Evolutionary conservation across 345 rosid genomes (phyloP), one percentile per base, ranked within the genome.

Genomic region (Camelina laxa): DNA sequence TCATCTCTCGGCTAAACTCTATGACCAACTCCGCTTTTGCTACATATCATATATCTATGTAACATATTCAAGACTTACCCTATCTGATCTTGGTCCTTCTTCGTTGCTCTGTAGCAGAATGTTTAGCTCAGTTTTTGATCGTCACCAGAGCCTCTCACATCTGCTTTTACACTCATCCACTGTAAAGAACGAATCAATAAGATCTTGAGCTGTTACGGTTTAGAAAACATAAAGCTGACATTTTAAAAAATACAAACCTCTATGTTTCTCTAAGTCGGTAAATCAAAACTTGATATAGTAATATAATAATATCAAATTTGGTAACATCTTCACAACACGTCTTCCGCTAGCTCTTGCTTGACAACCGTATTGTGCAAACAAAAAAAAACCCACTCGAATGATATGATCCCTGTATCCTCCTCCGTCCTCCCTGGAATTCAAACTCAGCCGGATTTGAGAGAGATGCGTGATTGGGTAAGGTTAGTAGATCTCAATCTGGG

Each of bases 61-160:
- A n/a, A n/a, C 31, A 33, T 45, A 44, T 27, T 49, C 53, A 36
- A 39, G 19, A 65, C 83, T 82, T 73, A 82, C 97, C 97, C 98
- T 86, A 81, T 96, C 96, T 96, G 74, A 96, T 96, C 83, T 96
- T 96, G 85, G 98, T 92, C 79, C 99, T 87, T 69, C 99, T 76
- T 22, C 97, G 89, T 81, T 96, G 98, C 82, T 96, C 98, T 0
- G 99, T 96, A 6, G 98, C 95, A 47, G 99, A 96, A 83, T 96
- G 99, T 81, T 96, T 96, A 61, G 84, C 82, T 87, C 15, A 86
- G 85, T 79, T 87, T 91, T 85, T 87, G 94, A 17, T 92, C 98
- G 10, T 73, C 73, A 45, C 78, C 72, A 44, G 82, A 73, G 75
- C 82, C 85, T 84, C 83, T 88, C 21, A 83, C 88, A 6, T 87